These are phyloP conservation scores for Cryptosporidium viatorum DNA, from an alignment of 169 alveolate genomes.

Conservation along the genomic window DNA sequence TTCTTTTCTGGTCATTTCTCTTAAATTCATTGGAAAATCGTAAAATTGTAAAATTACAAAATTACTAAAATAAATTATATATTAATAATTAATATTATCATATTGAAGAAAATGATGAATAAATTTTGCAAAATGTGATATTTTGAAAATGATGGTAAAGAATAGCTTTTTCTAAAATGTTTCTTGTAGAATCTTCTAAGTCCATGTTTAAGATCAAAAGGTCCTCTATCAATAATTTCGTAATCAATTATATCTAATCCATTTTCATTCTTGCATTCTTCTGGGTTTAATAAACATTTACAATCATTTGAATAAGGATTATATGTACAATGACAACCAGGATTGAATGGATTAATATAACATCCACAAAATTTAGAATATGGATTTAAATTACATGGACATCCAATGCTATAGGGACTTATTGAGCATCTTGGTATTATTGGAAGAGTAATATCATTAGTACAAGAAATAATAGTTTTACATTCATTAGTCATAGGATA, in stretches of 20 bases:
- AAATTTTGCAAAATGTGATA: background rate
- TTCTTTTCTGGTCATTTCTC: too few species aligned
- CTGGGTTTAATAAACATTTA: constrained; percentile 40
- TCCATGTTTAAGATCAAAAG: constrained; percentile 35
- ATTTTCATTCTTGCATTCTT: constrained; percentile 25
- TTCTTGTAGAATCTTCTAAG: constrained; percentile 52
- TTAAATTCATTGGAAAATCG: too few species aligned
- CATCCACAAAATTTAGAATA: constrained; percentile 68
- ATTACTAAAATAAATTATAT: too few species aligned
- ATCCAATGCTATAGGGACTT: constrained; percentile 69
- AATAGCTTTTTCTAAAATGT: constrained; percentile 38
- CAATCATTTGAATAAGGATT: constrained; percentile 48
- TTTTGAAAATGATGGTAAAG: background rate
- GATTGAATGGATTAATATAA: constrained; percentile 60
- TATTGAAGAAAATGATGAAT: background rate
- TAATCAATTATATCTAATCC: constrained; percentile 4
- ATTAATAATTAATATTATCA: background rate
- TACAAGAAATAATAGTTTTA: constrained; percentile 39
- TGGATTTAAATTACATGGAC: constrained; percentile 69
- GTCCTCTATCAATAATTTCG: constrained; percentile 36
- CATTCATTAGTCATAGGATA: constrained; percentile 32
- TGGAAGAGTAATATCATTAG: constrained; percentile 35
- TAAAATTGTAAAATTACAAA: too few species aligned
- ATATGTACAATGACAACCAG: constrained; percentile 63
- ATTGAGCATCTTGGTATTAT: constrained; percentile 43